Evolutionary conservation across 2,329 filamentous ascomycete genomes (phyloP).

Genomic region (Curvularia sp.): DNA sequence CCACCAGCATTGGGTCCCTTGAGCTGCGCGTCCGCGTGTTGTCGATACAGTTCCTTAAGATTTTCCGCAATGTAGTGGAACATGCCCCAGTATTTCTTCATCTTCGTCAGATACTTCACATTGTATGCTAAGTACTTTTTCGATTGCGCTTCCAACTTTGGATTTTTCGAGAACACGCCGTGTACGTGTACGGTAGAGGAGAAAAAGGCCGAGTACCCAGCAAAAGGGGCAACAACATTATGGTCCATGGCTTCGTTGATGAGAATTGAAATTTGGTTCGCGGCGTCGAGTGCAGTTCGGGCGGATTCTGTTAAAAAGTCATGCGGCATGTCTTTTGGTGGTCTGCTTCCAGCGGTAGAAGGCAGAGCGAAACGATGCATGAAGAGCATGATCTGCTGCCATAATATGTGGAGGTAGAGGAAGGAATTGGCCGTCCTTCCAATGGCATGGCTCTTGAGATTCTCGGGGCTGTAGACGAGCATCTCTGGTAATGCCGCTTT

Average conservation of each 20-base stretch:
- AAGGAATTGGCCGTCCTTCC: slow-evolving; percentile 91
- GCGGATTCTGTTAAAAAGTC: slow-evolving; percentile 79
- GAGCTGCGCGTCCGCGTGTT: slow-evolving; percentile 80
- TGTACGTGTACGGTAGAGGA: slow-evolving; percentile 95
- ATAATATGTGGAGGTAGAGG: slow-evolving; percentile 86
- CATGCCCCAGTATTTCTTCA: slow-evolving; percentile 99
- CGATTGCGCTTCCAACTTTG: slow-evolving; percentile 74
- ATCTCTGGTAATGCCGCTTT: slow-evolving; percentile 70
- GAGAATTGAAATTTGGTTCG: slow-evolving; percentile 83
- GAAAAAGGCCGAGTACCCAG: slow-evolving; percentile 92
- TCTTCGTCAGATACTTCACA: slow-evolving; percentile 87
- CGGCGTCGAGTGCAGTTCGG: slow-evolving; percentile 79
- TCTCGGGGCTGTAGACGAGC: slow-evolving; percentile 79
- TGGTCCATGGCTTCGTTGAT: slow-evolving; percentile 81
- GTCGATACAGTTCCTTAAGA: slow-evolving; percentile 84
- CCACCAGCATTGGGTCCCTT: slow-evolving; percentile 62
- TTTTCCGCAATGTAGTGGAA: slow-evolving; percentile 97
- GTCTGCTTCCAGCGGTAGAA: slow-evolving; percentile 66
- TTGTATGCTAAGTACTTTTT: slow-evolving; percentile 88
- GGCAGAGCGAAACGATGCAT: slow-evolving; percentile 87
- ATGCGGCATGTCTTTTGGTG: slow-evolving; percentile 74
- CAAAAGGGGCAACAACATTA: slow-evolving; percentile 86
- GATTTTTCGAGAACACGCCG: slow-evolving; percentile 86
- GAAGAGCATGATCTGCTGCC: slow-evolving; percentile 89
- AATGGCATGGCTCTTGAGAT: slow-evolving; percentile 81